phyloP scores from a whole-genome alignment of 2,329 filamentous ascomycete species.

The Stachybotrys elegans region DNA sequence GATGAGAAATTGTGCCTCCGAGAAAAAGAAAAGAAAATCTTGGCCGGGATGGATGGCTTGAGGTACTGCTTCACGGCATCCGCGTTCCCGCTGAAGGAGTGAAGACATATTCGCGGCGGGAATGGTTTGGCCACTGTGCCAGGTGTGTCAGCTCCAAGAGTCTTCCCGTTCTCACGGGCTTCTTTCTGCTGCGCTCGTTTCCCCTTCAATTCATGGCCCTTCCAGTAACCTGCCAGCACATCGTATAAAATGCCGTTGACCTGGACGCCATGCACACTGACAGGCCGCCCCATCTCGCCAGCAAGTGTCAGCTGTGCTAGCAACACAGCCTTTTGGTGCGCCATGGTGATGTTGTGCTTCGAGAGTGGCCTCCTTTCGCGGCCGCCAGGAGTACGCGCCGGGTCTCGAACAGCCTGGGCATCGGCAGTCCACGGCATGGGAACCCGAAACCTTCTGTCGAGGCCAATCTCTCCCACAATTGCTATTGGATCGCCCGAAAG shows the following conservation, averaged over 20 bases:
- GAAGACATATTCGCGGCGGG: constrained; percentile 80
- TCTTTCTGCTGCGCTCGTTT: constrained; percentile 35
- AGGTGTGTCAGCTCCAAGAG: constrained; percentile 21
- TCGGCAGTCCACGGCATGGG: constrained; percentile 49
- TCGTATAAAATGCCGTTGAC: constrained; percentile 65
- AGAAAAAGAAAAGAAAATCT: constrained; percentile 84
- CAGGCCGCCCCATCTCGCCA: constrained; percentile 56
- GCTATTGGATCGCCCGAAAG: constrained; percentile 54
- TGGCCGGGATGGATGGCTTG: constrained; percentile 62
- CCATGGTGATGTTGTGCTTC: constrained; percentile 56
- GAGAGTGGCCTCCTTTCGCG: constrained; percentile 63
- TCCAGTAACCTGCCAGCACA: constrained; percentile 53
- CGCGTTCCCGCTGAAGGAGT: constrained; percentile 77
- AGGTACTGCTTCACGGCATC: constrained; percentile 73
- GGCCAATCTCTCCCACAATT: constrained; percentile 67
- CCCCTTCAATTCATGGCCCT: constrained; percentile 56
- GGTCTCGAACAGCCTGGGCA: constrained; percentile 11
- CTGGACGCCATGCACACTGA: constrained; percentile 66
- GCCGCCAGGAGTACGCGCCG: constrained; percentile 55
- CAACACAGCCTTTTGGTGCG: constrained; percentile 61
- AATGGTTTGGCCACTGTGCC: constrained; percentile 37
- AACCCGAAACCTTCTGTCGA: constrained; percentile 68
- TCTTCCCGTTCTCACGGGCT: constrained; percentile 7
- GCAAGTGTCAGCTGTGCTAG: constrained; percentile 62
- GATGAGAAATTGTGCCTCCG: constrained; percentile 67